These are phyloP conservation scores for Clonostachys sp. DNA, from an alignment of 2,329 filamentous ascomycete genomes.

Conservation along the genomic window DNA sequence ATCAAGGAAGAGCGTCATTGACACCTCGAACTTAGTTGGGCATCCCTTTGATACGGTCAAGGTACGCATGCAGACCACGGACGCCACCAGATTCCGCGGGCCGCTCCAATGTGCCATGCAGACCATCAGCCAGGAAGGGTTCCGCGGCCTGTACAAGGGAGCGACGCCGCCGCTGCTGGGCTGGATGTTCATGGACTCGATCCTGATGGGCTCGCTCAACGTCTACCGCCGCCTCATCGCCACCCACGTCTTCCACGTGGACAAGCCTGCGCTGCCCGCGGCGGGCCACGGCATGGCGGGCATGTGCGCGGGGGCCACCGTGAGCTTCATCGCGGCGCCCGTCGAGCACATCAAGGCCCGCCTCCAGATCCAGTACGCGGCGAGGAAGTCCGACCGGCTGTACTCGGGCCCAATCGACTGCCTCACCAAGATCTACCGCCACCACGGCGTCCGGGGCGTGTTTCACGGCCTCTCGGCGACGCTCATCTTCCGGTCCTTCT, in stretches of 20 bases:
- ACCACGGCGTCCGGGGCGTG: constrained; percentile 73
- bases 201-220: constrained; percentile 88
- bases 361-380: constrained; percentile 89
- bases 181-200: constrained; percentile 96
- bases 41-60: constrained; percentile 94
- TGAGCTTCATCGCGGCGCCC: constrained; percentile 87
- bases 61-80: constrained; percentile 87
- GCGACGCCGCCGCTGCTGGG: constrained; percentile 87
- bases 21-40: constrained; percentile 39
- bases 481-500: constrained; percentile 83
- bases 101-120: constrained; percentile 81
- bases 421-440: constrained; percentile 59
- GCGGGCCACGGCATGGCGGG: constrained; percentile 86
- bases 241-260: constrained; percentile 69
- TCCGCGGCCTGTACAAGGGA: constrained; percentile 87
- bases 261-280: constrained; percentile 53
- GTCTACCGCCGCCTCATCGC: constrained; percentile 83
- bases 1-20: background rate
- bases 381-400: constrained; percentile 68
- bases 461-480: constrained; percentile 86
- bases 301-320: constrained; percentile 80
- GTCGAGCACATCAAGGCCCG: constrained; percentile 95
- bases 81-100: constrained; percentile 72
- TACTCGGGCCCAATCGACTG: constrained; percentile 90
- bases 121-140: constrained; percentile 81